Conservation (phyloP, 2,329 filamentous ascomycete species). For the Neonectria faginata region DNA sequence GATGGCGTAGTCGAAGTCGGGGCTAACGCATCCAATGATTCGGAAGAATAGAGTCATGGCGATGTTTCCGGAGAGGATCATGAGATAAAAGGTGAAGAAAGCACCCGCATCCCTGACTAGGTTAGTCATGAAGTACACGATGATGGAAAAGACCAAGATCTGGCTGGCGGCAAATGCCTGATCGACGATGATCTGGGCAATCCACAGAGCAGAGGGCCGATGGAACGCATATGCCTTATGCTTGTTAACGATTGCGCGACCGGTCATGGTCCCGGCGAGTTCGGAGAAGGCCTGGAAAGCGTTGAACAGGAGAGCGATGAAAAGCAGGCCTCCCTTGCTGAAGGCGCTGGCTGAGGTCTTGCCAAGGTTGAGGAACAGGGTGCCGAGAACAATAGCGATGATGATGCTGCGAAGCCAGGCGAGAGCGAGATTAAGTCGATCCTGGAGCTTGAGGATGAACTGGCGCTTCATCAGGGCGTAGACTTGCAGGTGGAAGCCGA, state of each 20-base stretch:
- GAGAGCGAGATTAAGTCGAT: slow-evolving; percentile 80
- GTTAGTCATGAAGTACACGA: slow-evolving; percentile 83
- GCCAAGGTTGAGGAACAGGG: slow-evolving; percentile 79
- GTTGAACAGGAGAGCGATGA: slow-evolving; percentile 84
- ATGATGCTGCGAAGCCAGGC: slow-evolving; percentile 77
- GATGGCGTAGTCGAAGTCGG: slow-evolving; percentile 87
- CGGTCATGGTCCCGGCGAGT: slow-evolving; percentile 79
- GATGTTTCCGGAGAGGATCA: slow-evolving; percentile 76
- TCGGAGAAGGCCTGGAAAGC: slow-evolving; percentile 89
- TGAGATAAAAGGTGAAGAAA: slow-evolving; percentile 81
- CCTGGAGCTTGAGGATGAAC: slow-evolving; percentile 87
- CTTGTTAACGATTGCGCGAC: slow-evolving; percentile 83
- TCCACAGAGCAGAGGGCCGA: slow-evolving; percentile 83
- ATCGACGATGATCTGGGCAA: slow-evolving; percentile 85
- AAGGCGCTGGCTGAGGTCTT: slow-evolving; percentile 78
- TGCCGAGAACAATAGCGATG: slow-evolving; percentile 83
- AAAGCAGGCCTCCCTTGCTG: slow-evolving; percentile 83
- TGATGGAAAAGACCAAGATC: slow-evolving; percentile 78
- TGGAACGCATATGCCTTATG: slow-evolving; percentile 88
- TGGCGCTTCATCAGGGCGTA: slow-evolving; percentile 87
- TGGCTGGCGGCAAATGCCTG: slow-evolving; percentile 77
- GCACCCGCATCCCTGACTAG: slow-evolving; percentile 76
- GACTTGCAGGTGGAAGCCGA: slow-evolving; percentile 85
- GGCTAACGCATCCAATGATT: slow-evolving; percentile 78
- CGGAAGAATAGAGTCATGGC: slow-evolving; percentile 84